phyloP scores from a whole-genome alignment of 768 basidiomycete genomes.

The Suillus weaverae region DNA sequence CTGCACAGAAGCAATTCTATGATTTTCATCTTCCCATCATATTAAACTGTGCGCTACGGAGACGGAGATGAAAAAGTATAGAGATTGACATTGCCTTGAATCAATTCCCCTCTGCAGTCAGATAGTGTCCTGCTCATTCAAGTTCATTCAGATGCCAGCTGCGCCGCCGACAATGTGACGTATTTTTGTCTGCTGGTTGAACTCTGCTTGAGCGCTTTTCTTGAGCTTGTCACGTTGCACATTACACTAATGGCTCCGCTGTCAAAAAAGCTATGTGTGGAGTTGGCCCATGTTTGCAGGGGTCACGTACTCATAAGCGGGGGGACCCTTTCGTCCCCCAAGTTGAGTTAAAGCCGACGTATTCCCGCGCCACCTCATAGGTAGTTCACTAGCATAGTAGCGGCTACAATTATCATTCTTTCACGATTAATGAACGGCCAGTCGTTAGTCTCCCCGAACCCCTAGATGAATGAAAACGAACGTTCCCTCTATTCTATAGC shows the following conservation, averaged over 20 bases:
- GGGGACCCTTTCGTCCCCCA: not conserved
- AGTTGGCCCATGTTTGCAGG: not conserved
- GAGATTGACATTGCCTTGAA: not conserved
- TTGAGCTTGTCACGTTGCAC: not conserved
- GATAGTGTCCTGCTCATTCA: not conserved
- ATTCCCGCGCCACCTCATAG: not conserved
- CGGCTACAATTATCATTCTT: not conserved
- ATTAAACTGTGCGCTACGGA: not conserved
- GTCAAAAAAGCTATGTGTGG: slow-evolving; percentile 2
- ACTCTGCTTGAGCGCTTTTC: not conserved
- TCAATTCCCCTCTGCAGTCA: not conserved
- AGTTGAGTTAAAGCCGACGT: not conserved
- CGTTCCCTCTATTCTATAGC: not conserved
- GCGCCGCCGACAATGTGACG: not conserved
- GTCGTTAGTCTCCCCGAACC: not conserved
- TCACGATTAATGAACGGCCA: not conserved
- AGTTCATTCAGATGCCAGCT: not conserved
- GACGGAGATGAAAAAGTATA: not conserved
- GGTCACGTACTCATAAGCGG: not conserved
- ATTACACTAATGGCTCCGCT: not conserved
- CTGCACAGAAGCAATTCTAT: not conserved
- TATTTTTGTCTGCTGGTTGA: not conserved
- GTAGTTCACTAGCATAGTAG: not conserved
- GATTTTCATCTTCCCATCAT: not conserved
- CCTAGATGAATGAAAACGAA: not conserved